A percentile compares a stretch with the other conserved stretches of the same genome.
phyloP scores from a whole-genome alignment of 73 alveolate genomes.

The Breviolum minutum region DNA sequence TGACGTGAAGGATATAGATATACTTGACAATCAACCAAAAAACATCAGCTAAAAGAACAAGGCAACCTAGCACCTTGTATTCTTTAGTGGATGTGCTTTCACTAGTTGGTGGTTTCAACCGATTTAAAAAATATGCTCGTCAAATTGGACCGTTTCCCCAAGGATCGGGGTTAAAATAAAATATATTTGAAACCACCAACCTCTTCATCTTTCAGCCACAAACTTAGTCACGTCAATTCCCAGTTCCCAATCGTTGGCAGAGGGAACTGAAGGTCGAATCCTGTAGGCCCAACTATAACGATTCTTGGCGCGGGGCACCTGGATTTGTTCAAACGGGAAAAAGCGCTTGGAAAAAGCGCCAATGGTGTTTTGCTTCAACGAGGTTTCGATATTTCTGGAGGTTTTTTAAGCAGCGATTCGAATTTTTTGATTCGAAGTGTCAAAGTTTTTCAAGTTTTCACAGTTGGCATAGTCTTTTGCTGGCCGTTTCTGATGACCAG shows the following conservation, averaged over 20 bases:
- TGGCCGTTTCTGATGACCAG: no score
- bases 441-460: no score
- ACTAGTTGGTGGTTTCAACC: no score
- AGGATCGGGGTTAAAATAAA: no score
- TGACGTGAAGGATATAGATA: no score
- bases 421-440: not conserved
- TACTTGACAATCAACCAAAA: not conserved
- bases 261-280: constrained; percentile 45
- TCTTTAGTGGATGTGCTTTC: not conserved
- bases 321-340: not conserved
- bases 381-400: not conserved
- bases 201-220: no score
- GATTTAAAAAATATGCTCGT: no score
- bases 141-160: no score
- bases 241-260: not conserved
- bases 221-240: no score
- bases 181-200: no score
- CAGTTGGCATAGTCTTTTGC: no score
- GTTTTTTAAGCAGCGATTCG: not conserved
- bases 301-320: constrained; percentile 88
- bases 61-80: not conserved
- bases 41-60: no score
- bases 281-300: constrained; percentile 79
- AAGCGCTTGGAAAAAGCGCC: not conserved
- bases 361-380: not conserved